Base-by-base conservation (phyloP, 495 filamentous ascomycete genomes). In the Amniculicola lignicola region DNA sequence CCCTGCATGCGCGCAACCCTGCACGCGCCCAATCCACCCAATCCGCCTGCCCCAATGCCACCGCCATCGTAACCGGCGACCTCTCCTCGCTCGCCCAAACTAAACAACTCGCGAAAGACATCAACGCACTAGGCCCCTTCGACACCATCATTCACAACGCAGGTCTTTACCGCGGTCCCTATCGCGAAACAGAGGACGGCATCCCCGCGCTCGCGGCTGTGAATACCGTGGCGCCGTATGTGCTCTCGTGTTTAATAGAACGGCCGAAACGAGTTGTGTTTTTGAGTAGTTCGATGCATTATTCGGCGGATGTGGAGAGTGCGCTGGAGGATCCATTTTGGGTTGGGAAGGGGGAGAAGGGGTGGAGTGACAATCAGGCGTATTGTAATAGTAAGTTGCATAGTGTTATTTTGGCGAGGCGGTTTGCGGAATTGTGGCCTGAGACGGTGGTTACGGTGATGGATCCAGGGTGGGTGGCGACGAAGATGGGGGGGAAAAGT, bases 401-500 rank as follows among this genome's bases (percentile, higher is more conserved):
- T 48, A 72, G 79, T 59, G 67, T 77, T 15, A 71, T 83, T 70
- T 68, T 83, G 7, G 74, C 77, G 4, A 79, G 78, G 51, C 75
- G 74, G 9, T 78, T 82, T 57, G 72, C 79, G 1, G 62, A 77
- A 3, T 67, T 70, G 1, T 79, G 77, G 71, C 67, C 70, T 4
- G 73, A 77, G 2, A 70, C 79, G 2, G 66, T 75, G 38, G 75
- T 77, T 0, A 72, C 79, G 19, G 70, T 73, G 3, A 70, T 83
- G 61, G 75, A 80, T 65, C 82, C 82, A 4, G 82, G 82, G 2
- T 84, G 82, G 82, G 80, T 84, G 36, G 68, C 75, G 53, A 86
- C 82, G 7, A 78, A 80, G 65, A 79, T 84, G 79, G 81, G 82
- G 9, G 80, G 81, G 0, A 48, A 51, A 12, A 69, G 65, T 45